Percentiles rank a stretch among this genome's conserved stretches.
Conservation (phyloP, 768 basidiomycete species). For the Lactarius psammicola region DNA sequence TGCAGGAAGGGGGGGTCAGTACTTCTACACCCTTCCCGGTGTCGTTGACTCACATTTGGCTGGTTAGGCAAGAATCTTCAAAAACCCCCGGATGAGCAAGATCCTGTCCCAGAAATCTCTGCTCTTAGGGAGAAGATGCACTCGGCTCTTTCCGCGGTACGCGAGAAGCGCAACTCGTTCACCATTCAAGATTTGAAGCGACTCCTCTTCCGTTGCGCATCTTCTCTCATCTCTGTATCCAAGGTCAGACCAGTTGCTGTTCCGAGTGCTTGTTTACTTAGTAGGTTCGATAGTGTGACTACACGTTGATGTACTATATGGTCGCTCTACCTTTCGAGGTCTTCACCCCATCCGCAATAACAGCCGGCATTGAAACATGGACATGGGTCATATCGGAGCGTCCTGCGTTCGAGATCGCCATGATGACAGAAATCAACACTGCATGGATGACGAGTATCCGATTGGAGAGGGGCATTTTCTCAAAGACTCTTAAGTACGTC, state of each 20-base stretch:
- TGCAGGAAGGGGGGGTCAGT: conserved; percentile 60
- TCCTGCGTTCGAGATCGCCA: conserved; percentile 72
- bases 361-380: conserved; percentile 92
- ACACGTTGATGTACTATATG: conserved; percentile 81
- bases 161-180: conserved; percentile 66
- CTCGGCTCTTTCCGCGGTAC: conserved; percentile 63
- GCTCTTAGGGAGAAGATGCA: conserved; percentile 68
- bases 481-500: conserved; percentile 70
- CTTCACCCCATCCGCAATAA: conserved; percentile 81
- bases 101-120: conserved; percentile 59
- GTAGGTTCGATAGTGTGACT: conserved; percentile 59
- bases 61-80: conserved; percentile 55
- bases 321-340: conserved; percentile 87
- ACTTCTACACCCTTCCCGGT: background rate
- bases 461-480: conserved; percentile 81
- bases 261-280: background rate
- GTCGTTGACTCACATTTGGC: background rate
- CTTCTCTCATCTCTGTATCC: conserved; percentile 67
- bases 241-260: conserved; percentile 44
- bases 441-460: conserved; percentile 86
- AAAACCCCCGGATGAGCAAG: conserved; percentile 56
- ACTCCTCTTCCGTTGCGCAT: conserved; percentile 82
- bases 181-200: conserved; percentile 82
- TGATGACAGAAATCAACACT: conserved; percentile 82
- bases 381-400: conserved; percentile 92